phyloP scores from a whole-genome alignment of 2,329 filamentous ascomycete genomes.

The Paradendryphiella salina region DNA sequence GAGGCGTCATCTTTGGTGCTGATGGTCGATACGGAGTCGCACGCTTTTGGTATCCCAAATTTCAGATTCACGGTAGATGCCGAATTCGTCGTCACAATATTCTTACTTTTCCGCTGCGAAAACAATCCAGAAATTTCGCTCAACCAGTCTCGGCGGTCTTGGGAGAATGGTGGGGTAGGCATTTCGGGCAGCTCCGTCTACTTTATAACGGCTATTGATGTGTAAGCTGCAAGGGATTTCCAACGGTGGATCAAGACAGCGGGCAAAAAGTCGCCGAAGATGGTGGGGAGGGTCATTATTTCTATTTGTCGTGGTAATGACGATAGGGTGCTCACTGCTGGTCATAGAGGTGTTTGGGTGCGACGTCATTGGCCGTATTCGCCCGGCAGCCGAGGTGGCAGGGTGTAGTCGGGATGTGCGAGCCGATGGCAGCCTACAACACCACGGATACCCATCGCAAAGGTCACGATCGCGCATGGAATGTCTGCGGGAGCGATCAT shows the following conservation, averaged over 20 bases:
- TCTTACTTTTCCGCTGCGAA: constrained; percentile 23
- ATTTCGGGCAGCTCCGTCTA: constrained; percentile 20
- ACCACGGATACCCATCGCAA: constrained; percentile 10
- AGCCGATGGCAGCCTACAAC: constrained; percentile 17
- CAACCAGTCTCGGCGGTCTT: constrained; percentile 43
- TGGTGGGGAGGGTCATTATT: constrained; percentile 23
- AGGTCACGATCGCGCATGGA: background rate
- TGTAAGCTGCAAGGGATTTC: constrained; percentile 8
- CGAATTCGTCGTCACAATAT: constrained; percentile 13
- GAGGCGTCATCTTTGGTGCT: constrained; percentile 26
- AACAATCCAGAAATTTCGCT: constrained; percentile 38
- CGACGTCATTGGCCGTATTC: constrained; percentile 66
- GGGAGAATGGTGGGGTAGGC: constrained; percentile 45
- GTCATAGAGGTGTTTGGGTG: constrained; percentile 63
- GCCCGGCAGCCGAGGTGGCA: constrained; percentile 26
- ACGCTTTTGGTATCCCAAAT: constrained; percentile 11
- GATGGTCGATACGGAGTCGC: constrained; percentile 17
- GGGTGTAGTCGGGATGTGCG: constrained; percentile 11
- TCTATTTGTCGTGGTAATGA: constrained; percentile 52
- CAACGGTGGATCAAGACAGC: constrained; percentile 9
- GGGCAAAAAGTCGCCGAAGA: constrained; percentile 18
- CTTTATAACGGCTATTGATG: constrained; percentile 1
- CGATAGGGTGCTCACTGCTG: constrained; percentile 62
- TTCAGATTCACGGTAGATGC: constrained; percentile 6
- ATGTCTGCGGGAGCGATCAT: background rate